Conservation (phyloP, 2,329 filamentous ascomycete genomes). For the Chrysoporthe deuterocubensis region DNA sequence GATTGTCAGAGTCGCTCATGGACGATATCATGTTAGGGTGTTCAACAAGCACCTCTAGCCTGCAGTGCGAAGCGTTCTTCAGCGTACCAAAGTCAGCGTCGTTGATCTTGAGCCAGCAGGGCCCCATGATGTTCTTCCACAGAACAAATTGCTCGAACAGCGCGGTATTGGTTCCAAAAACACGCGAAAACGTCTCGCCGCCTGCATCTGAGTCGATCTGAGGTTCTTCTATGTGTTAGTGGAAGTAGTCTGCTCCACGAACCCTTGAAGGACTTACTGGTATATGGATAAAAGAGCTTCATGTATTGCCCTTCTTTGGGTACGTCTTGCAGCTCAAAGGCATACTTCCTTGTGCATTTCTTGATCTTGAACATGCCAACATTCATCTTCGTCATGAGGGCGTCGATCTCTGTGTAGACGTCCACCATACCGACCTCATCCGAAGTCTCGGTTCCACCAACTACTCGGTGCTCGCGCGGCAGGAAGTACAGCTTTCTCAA, state of each 20-base stretch:
- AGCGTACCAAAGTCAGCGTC: conserved; percentile 81
- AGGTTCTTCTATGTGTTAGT: conserved; percentile 54
- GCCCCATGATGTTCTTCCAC: conserved; percentile 99
- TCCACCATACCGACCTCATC: conserved; percentile 86
- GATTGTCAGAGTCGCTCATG: conserved; percentile 75
- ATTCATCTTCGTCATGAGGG: conserved; percentile 83
- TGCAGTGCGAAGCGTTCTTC: conserved; percentile 95
- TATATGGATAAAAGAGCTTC: conserved; percentile 95
- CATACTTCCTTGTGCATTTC: conserved; percentile 85
- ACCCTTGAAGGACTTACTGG: conserved; percentile 55
- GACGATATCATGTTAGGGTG: conserved; percentile 77
- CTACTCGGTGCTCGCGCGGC: conserved; percentile 67
- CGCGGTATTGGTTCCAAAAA: conserved; percentile 91
- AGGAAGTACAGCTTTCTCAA: conserved; percentile 91
- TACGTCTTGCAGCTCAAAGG: conserved; percentile 86
- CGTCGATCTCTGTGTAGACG: conserved; percentile 87
- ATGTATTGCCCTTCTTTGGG: conserved; percentile 90
- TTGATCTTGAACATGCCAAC: conserved; percentile 95
- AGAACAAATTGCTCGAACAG: conserved; percentile 98
- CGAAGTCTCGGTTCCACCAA: conserved; percentile 67
- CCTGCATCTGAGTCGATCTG: conserved; percentile 69
- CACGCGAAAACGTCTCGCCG: conserved; percentile 90
- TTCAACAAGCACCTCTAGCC: conserved; percentile 82
- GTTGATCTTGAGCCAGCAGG: conserved; percentile 93
- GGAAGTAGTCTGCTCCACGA: neutral